A percentile compares a stretch with the other conserved stretches of the same genome.
Conservation (phyloP, 768 basidiomycete genomes). For the Mrakia frigida region DNA sequence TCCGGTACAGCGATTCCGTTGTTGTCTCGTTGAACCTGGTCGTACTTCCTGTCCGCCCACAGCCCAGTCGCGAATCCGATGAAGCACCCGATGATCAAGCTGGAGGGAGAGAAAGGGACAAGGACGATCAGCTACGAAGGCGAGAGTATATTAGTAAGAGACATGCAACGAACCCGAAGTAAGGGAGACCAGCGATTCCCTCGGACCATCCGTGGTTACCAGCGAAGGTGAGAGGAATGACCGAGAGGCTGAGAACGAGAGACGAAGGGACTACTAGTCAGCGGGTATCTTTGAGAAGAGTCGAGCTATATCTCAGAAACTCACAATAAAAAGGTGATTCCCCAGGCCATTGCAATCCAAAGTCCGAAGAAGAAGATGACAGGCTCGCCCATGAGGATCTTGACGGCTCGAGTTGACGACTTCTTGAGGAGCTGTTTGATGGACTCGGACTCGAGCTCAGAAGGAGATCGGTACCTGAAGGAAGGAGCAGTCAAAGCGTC, state of each 20-base stretch:
- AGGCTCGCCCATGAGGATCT: slow-evolving; percentile 56
- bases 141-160: too few relatives aligned
- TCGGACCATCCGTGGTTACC: slow-evolving; percentile 51
- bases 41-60: slow-evolving; percentile 38
- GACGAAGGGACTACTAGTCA: too few relatives aligned
- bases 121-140: too few relatives aligned
- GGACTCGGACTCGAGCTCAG: slow-evolving; percentile 30
- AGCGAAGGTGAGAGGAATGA: slow-evolving; percentile 36
- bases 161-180: slow-evolving; percentile 50
- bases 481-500: too few relatives aligned
- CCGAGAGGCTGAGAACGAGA: too few relatives aligned
- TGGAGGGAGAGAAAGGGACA: too few relatives aligned
- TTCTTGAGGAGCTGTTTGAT: slow-evolving; percentile 48
- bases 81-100: slow-evolving; percentile 62
- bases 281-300: too few relatives aligned
- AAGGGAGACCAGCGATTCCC: slow-evolving; percentile 64
- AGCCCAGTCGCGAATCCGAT: slow-evolving; percentile 42
- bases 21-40: slow-evolving; percentile 35
- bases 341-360: slow-evolving; percentile 32
- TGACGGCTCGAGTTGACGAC: slow-evolving; percentile 64
- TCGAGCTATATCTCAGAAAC: too few relatives aligned
- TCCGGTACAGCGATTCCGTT: slow-evolving; percentile 22
- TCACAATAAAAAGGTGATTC: slow-evolving; percentile 36
- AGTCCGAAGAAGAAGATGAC: slow-evolving; percentile 64
- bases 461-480: slow-evolving; percentile 27